Conservation (phyloP, 805 yeast genomes). For the Yueomyces sinensis region DNA sequence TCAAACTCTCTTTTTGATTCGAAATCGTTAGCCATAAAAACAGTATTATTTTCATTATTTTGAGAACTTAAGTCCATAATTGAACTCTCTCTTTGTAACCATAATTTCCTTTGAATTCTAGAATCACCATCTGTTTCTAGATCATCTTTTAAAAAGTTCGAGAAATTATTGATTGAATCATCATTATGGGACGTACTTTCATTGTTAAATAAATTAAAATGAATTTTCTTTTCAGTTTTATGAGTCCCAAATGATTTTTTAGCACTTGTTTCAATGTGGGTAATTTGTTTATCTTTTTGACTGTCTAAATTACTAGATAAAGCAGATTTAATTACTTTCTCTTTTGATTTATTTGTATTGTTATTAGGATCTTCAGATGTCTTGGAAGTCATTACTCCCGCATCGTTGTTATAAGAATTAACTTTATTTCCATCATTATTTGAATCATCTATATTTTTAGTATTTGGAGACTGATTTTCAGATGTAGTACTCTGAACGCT, state of each 20-base stretch:
- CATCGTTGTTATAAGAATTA: not conserved
- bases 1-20: conserved; percentile 68
- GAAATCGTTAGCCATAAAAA: conserved; percentile 34
- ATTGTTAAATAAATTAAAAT: conserved; percentile 9
- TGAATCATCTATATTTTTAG: not conserved
- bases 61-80: conserved; percentile 38
- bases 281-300: not conserved
- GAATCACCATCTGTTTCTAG: conserved; percentile 35
- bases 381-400: not conserved
- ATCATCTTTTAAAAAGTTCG: conserved; percentile 28
- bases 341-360: not conserved
- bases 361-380: not conserved
- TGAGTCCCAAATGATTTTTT: not conserved
- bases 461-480: not conserved
- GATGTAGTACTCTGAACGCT: not conserved
- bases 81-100: conserved; percentile 73
- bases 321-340: not conserved
- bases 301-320: not conserved
- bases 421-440: not conserved
- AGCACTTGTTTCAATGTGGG: not conserved
- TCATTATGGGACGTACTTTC: conserved; percentile 4
- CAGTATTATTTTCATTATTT: conserved; percentile 13
- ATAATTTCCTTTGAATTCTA: conserved; percentile 70
- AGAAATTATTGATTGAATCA: conserved; percentile 24
- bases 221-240: not conserved